phyloP scores from a whole-genome alignment of 441 rosid species.

The Erodium chrysanthum region DNA sequence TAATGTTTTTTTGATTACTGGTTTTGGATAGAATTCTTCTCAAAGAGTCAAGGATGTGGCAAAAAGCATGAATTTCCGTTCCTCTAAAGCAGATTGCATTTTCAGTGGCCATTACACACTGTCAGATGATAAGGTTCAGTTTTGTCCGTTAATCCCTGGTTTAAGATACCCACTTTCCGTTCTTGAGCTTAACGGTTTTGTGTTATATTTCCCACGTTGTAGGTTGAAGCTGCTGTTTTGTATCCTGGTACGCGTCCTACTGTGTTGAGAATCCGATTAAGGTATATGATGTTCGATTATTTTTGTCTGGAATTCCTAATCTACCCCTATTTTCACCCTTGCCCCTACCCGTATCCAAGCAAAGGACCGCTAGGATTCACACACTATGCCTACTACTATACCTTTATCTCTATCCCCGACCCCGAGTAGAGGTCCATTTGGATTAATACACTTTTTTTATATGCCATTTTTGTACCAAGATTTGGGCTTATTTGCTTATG shows the following conservation, averaged over 20 bases:
- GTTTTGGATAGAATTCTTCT: constrained; percentile 53
- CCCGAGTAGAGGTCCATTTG: too few relatives aligned
- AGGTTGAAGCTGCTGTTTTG: constrained; percentile 82
- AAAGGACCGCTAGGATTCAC: too few relatives aligned
- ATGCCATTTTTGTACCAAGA: too few relatives aligned
- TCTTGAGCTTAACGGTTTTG: neutral
- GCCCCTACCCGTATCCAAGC: too few relatives aligned
- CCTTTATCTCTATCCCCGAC: too few relatives aligned
- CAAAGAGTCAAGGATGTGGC: constrained; percentile 73
- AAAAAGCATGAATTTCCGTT: constrained; percentile 64
- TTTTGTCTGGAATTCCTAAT: too few relatives aligned
- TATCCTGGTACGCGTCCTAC: constrained; percentile 77
- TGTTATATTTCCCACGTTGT: constrained; percentile 13
- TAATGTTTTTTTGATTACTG: constrained; percentile 15
- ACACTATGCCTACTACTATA: too few relatives aligned
- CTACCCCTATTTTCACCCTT: too few relatives aligned
- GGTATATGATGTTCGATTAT: constrained; percentile 28
- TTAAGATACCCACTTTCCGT: constrained; percentile 7
- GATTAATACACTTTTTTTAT: too few relatives aligned
- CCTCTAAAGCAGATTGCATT: constrained; percentile 53
- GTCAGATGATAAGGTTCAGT: constrained; percentile 47
- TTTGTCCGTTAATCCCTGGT: neutral
- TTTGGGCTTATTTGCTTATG: too few relatives aligned
- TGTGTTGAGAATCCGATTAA: constrained; percentile 62
- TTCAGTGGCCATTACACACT: constrained; percentile 62